Evolutionary conservation across 129 eudicot genomes (phyloP).

Genomic region (Logfia minima): DNA sequence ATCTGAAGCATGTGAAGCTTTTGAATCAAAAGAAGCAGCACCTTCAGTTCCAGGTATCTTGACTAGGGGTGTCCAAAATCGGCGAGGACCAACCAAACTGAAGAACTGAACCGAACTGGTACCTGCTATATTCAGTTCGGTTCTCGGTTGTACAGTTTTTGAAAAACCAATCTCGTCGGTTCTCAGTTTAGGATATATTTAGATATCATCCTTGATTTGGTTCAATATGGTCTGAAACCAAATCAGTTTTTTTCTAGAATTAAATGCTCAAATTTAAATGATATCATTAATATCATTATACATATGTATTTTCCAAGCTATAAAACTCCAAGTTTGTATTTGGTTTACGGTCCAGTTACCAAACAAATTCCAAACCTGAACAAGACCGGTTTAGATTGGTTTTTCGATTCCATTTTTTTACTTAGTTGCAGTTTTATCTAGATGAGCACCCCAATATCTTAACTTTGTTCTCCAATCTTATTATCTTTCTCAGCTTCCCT

Average conservation of each 20-base stretch:
- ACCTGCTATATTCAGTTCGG: background rate
- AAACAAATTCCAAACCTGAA: background rate
- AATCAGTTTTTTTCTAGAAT: background rate
- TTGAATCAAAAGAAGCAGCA: slow-evolving; percentile 90
- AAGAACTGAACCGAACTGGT: background rate
- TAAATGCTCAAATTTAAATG: background rate
- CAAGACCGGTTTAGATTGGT: background rate
- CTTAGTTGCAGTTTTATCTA: background rate
- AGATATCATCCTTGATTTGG: background rate
- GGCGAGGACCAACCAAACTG: background rate
- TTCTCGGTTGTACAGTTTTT: background rate
- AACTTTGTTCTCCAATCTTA: background rate
- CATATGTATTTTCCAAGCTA: background rate
- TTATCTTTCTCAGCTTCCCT: slow-evolving; percentile 17
- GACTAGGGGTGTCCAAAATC: background rate
- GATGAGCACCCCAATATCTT: background rate
- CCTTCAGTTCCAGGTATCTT: slow-evolving; percentile 77
- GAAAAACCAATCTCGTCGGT: background rate
- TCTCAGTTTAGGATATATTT: background rate
- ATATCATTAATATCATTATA: no score
- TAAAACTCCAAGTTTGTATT: background rate
- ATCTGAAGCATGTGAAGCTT: slow-evolving; percentile 82
- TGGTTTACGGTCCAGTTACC: background rate
- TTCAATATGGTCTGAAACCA: background rate
- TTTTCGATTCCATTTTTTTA: background rate